Percentiles rank a stretch among this genome's conserved stretches.
Evolutionary conservation across 257 asterid genomes (phyloP).

Genomic region (Jasminum sambac): DNA sequence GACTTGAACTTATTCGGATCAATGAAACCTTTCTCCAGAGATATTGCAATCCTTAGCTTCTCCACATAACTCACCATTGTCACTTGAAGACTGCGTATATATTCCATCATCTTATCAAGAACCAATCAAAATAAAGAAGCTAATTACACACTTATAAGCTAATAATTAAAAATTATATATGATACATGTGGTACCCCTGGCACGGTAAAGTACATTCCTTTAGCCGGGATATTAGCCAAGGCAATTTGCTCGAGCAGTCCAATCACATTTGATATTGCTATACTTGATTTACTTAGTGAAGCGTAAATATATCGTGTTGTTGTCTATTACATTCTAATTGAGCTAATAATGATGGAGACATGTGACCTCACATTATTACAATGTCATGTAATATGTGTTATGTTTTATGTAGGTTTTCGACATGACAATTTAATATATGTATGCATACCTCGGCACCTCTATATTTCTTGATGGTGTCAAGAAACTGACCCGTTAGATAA

Average conservation of each 20-base stretch:
- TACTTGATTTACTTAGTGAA: conserved; percentile 52
- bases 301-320: conserved; percentile 41
- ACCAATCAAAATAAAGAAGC: background rate
- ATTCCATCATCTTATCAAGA: background rate
- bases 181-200: conserved; percentile 58
- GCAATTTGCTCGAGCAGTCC: conserved; percentile 57
- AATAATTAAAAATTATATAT: background rate
- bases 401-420: background rate
- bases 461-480: conserved; percentile 36
- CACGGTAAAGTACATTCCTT: conserved; percentile 50
- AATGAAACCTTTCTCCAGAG: conserved; percentile 51
- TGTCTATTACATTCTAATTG: conserved; percentile 30
- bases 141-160: background rate
- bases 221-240: conserved; percentile 42
- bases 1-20: conserved; percentile 54
- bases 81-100: conserved; percentile 50
- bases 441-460: conserved; percentile 72
- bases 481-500: conserved; percentile 45
- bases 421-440: background rate
- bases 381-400: too few species aligned
- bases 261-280: conserved; percentile 52
- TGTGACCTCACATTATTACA: too few species aligned
- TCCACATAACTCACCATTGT: conserved; percentile 62
- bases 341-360: too few species aligned
- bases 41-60: conserved; percentile 47